These are phyloP conservation scores for Coemansia sp. DNA, from an alignment of 192 early-diverging fungal genomes.

Conservation along the genomic window DNA sequence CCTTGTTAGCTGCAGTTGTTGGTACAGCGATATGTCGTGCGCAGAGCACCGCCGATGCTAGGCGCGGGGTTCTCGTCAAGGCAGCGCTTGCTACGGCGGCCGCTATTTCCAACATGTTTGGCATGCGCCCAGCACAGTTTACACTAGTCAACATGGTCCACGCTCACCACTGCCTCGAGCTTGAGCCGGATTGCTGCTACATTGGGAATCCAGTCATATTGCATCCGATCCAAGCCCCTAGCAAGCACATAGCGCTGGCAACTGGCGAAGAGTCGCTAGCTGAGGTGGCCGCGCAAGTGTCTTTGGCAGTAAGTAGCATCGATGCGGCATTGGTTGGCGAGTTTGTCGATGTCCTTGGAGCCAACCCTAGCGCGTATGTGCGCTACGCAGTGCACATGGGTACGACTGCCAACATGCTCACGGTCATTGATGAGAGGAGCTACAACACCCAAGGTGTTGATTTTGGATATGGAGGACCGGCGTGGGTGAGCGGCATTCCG, in stretches of 20 bases:
- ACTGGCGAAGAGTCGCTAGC: constrained; percentile 13
- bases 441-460: constrained; percentile 29
- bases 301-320: constrained; percentile 9
- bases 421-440: constrained; percentile 33
- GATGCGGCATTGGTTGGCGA: constrained; percentile 15
- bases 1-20: constrained; percentile 35
- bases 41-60: not conserved
- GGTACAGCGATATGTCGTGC: constrained; percentile 24
- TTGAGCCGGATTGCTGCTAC: constrained; percentile 13
- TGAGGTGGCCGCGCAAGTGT: constrained; percentile 2
- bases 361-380: constrained; percentile 18
- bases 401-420: constrained; percentile 7
- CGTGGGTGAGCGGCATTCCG: constrained; percentile 40
- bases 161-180: constrained; percentile 15
- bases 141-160: constrained; percentile 35
- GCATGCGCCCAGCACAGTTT: not conserved
- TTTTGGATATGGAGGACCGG: constrained; percentile 44
- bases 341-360: constrained; percentile 23
- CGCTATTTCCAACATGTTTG: not conserved
- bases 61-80: not conserved
- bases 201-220: constrained; percentile 38
- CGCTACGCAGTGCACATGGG: constrained; percentile 18
- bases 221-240: constrained; percentile 6
- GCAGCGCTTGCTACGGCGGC: not conserved
- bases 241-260: not conserved